Percentiles rank a stretch among this genome's conserved stretches.
These are phyloP conservation scores for Actinomortierella wolfii DNA, from an alignment of 371 early-diverging fungal species.

Conservation along the genomic window DNA sequence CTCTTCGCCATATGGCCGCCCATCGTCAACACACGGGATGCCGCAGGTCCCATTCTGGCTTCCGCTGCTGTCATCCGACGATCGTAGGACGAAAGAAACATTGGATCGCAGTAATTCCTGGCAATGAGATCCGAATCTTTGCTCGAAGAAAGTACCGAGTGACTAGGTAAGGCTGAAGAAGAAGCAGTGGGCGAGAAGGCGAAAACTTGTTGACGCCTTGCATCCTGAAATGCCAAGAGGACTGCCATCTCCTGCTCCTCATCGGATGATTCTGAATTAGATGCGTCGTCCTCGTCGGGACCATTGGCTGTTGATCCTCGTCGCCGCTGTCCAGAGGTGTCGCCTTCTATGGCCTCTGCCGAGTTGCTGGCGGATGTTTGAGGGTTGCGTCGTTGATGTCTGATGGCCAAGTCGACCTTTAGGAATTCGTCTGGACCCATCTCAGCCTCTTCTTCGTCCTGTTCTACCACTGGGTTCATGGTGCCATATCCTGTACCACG, in stretches of 20 bases:
- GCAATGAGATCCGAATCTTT: background rate
- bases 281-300: constrained; percentile 21
- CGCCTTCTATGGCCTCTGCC: background rate
- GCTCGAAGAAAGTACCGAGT: constrained; percentile 20
- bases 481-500: constrained; percentile 35
- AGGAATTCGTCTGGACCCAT: constrained; percentile 27
- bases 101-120: no score
- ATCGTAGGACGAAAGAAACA: constrained; percentile 17
- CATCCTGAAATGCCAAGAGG: constrained; percentile 37
- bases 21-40: constrained; percentile 15
- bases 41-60: constrained; percentile 7
- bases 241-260: constrained; percentile 44
- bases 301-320: no score
- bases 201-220: constrained; percentile 24
- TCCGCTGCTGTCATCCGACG: constrained; percentile 21
- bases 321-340: no score
- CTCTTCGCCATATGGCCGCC: constrained; percentile 28
- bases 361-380: background rate
- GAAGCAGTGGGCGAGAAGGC: constrained; percentile 28
- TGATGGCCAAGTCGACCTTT: constrained; percentile 31
- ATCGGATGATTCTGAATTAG: no score
- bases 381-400: background rate
- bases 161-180: constrained; percentile 11
- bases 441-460: constrained; percentile 19
- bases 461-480: constrained; percentile 28